Evolutionary conservation across 2,329 filamentous ascomycete species (phyloP).

Genomic region (Pseudopyrenochaeta lycopersici): DNA sequence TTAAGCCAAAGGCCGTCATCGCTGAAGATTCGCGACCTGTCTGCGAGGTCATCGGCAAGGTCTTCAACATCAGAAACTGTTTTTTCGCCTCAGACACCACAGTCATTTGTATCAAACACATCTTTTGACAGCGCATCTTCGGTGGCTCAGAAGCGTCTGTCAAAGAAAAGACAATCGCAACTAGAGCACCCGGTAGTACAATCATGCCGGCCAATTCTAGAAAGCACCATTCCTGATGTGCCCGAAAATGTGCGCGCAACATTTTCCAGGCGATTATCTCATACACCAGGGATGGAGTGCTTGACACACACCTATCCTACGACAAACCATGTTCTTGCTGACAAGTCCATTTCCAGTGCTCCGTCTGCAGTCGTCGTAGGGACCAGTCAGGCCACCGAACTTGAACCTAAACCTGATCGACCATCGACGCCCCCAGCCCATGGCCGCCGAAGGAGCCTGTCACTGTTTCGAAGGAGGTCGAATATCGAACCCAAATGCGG

Average conservation of each 20-base stretch:
- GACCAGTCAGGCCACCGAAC: conserved; percentile 19
- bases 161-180: conserved; percentile 41
- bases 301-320: conserved; percentile 47
- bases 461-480: conserved; percentile 41
- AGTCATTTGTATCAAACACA: conserved; percentile 27
- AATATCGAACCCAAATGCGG: conserved; percentile 32
- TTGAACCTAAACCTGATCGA: conserved; percentile 34
- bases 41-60: conserved; percentile 12
- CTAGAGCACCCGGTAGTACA: conserved; percentile 41
- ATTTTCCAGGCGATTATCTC: conserved; percentile 47
- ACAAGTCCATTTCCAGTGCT: conserved; percentile 9
- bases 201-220: conserved; percentile 37
- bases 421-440: conserved; percentile 32
- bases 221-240: conserved; percentile 43
- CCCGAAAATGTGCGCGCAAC: conserved; percentile 45
- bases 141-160: conserved; percentile 34
- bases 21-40: conserved; percentile 18
- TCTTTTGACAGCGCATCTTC: conserved; percentile 31
- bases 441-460: conserved; percentile 36
- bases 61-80: conserved; percentile 15
- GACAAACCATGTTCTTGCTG: conserved; percentile 32
- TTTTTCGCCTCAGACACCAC: conserved; percentile 29
- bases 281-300: conserved; percentile 47
- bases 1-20: conserved; percentile 9
- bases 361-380: conserved; percentile 13